Conservation (phyloP, 306 rosid genomes). For the Chamaecrista fasciculata region DNA sequence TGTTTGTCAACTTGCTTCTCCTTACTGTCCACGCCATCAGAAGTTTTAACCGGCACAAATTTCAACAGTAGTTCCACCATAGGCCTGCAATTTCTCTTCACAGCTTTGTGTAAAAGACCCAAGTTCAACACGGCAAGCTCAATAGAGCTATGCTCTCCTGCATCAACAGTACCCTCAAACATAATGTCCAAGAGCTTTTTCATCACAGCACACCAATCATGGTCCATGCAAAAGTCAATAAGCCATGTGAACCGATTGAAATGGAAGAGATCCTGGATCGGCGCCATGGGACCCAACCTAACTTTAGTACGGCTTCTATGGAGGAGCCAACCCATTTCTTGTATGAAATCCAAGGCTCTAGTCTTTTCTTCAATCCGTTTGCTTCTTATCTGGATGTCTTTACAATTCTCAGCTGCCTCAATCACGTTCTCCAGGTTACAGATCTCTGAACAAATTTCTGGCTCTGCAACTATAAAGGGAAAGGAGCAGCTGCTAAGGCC, state of each 20-base stretch:
- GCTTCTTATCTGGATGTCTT: constrained; percentile 36
- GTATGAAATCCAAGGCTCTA: constrained; percentile 69
- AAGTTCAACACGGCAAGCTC: constrained; percentile 63
- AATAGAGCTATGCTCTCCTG: constrained; percentile 53
- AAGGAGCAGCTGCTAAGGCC: constrained; percentile 79
- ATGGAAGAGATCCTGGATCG: constrained; percentile 52
- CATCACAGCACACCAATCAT: constrained; percentile 82
- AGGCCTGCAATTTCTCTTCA: constrained; percentile 60
- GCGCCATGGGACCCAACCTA: constrained; percentile 64
- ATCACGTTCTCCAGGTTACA: constrained; percentile 61
- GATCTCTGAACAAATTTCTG: constrained; percentile 81
- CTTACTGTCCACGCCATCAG: constrained; percentile 34
- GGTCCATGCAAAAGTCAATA: constrained; percentile 83
- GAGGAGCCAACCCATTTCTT: constrained; percentile 95
- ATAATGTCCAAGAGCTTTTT: constrained; percentile 65
- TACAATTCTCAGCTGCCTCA: constrained; percentile 48
- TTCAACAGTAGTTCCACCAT: constrained; percentile 74
- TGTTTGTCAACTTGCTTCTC: constrained; percentile 43
- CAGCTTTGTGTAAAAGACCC: constrained; percentile 85
- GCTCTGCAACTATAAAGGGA: constrained; percentile 90
- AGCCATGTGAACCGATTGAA: constrained; percentile 72
- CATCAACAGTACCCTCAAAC: constrained; percentile 63
- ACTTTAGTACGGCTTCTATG: constrained; percentile 60
- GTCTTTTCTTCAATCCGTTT: constrained; percentile 55
- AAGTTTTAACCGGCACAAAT: constrained; percentile 44